Evolutionary conservation across 176 grass and related monocot species (phyloP), one percentile per base, ranked within the genome.

Genomic region (Urochloa ruziziensis): DNA sequence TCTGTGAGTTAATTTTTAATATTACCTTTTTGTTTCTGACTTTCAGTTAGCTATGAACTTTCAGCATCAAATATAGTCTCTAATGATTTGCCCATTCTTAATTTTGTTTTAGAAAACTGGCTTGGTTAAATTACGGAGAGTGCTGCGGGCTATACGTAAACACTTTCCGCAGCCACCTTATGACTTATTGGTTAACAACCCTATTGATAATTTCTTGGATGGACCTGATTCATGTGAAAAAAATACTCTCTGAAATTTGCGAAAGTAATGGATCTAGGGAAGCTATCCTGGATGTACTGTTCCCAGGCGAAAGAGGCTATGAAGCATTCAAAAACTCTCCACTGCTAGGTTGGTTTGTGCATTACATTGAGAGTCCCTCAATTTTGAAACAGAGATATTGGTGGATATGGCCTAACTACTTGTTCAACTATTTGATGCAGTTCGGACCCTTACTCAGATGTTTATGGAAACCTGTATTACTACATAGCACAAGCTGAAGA

Each of bases 121-220:
- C 37, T 90, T 95, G 91, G 91, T 98, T 78, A 98, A 95, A 88
- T 73, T 98, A 73, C 86, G 93, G 25, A 93, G 96, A 87, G 93
- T 98, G 60, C 62, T 98, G 80, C 88, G 96, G 30, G 96, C 96
- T 63, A 98, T 98, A 83, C 93, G 93, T 35, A 98, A 98, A 88
- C 93, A 91, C 85, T 98, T 98, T 52, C 87, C 85, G 40, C 89
- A 98, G 69, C 96, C 96, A 87, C 96, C 93, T 77, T 84, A 85
- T 77, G 96, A 95, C 42, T 56, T 95, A 70, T 78, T 98, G 78
- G 77, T 80, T 9, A 92, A 87, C 58, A 93, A 88, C 82, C 70
- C 89, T 82, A 93, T 95, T 32, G 89, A 95, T 77, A 92, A 85
- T 80, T 98, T 98, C 83, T 86, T 98, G 77, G 93, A 98, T 80